These are phyloP conservation scores for Arbutus unedo DNA, from an alignment of 148 eudicot genomes.

Conservation along the genomic window DNA sequence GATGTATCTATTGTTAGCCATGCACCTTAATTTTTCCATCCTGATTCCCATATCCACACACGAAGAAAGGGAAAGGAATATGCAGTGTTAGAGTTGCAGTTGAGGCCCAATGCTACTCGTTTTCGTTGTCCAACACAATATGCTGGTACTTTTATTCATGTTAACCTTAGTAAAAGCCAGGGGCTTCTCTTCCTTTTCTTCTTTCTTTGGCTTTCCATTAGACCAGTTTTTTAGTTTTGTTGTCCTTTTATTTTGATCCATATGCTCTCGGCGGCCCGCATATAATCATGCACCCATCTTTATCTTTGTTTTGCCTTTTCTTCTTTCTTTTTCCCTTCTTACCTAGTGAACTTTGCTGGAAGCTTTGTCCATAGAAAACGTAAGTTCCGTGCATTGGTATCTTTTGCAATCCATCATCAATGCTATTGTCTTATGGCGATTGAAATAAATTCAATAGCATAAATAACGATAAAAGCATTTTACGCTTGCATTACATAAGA, in stretches of 20 bases:
- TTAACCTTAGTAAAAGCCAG: neutral
- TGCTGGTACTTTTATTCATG: neutral
- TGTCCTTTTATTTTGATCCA: neutral
- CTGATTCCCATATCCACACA: neutral
- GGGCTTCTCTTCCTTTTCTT: slow-evolving; percentile 3
- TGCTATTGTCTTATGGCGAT: neutral
- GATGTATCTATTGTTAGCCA: neutral
- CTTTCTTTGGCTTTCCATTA: neutral
- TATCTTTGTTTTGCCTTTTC: neutral
- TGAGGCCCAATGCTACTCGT: neutral
- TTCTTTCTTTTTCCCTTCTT: neutral
- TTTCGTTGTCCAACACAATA: neutral
- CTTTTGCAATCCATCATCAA: neutral
- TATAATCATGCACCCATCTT: neutral
- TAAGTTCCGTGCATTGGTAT: neutral
- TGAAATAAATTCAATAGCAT: neutral
- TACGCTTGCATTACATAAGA: neutral
- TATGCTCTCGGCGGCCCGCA: neutral
- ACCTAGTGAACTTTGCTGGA: neutral
- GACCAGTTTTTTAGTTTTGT: neutral
- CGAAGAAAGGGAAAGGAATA: too few relatives aligned
- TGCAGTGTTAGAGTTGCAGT: neutral
- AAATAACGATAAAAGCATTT: neutral
- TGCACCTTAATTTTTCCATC: neutral
- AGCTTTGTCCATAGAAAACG: neutral